Percentiles rank a stretch among this genome's conserved stretches.
phyloP scores from a whole-genome alignment of 2,329 filamentous ascomycete species.

The Aspergillus aculeatinus region DNA sequence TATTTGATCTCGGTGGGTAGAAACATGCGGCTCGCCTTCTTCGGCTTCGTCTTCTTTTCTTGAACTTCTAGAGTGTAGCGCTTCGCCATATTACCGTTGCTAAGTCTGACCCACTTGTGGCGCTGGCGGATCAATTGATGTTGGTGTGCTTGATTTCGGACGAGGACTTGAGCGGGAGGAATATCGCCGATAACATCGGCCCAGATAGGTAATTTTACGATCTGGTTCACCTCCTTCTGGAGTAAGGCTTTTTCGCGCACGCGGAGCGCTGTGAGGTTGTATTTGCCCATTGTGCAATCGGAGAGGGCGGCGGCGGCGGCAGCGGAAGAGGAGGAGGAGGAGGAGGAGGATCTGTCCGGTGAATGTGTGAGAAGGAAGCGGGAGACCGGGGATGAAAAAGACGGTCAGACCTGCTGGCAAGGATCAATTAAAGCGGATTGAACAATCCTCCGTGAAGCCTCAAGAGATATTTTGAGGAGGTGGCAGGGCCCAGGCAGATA shows the following conservation, averaged over 20 bases:
- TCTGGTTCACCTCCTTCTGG: conserved; percentile 39
- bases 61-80: conserved; percentile 35
- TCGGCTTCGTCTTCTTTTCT: conserved; percentile 46
- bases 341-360: neutral
- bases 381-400: neutral
- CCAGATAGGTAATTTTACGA: conserved; percentile 49
- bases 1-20: conserved; percentile 75
- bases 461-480: too few relatives aligned
- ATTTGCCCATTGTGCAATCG: conserved; percentile 43
- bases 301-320: neutral
- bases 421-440: neutral
- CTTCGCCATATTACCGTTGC: conserved; percentile 23
- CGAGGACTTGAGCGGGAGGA: conserved; percentile 60
- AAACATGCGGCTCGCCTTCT: conserved; percentile 74
- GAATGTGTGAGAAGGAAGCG: neutral
- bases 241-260: conserved; percentile 45
- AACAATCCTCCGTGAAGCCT: neutral
- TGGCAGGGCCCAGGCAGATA: too few relatives aligned
- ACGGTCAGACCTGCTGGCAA: neutral
- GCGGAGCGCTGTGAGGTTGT: conserved; percentile 48
- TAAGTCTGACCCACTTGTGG: conserved; percentile 29
- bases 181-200: conserved; percentile 56
- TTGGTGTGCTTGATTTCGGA: conserved; percentile 55
- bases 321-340: neutral
- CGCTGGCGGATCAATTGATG: conserved; percentile 44